Evolutionary conservation across 2,329 filamentous ascomycete genomes (phyloP), one percentile per base, ranked within the genome.

Genomic region (Penicillium sp.): DNA sequence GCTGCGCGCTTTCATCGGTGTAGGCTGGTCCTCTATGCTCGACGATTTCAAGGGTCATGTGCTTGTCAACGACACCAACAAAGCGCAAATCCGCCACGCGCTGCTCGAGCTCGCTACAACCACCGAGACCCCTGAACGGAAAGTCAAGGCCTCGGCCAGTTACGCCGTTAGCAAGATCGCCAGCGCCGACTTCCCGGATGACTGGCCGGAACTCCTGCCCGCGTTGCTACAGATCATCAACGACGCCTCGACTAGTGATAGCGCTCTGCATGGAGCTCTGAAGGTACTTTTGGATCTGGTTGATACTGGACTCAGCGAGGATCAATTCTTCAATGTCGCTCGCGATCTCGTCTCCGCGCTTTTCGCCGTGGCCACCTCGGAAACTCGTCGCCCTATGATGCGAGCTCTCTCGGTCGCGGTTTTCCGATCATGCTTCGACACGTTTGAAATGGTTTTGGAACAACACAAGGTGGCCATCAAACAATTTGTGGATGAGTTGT

Each of bases 371-470:
- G 90, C 92, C 13, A 80, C 89, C 50, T 89, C 89, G 68, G 83
- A 88, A 53, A 80, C 80, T 55, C 84, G 89, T 62, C 91, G 89
- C 67, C 81, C 88, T 9, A 84, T 84, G 53, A 78, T 96, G 52
- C 84, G 94, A 55, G 90, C 91, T 27, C 79, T 97, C 61, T 89
- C 94, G 35, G 87, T 97, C 38, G 90, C 88, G 36, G 89, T 96
- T 51, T 96, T 97, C 78, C 84, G 90, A 51, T 85, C 85, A 44
- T 96, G 90, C 73, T 95, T 99, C 70, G 91, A 97, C 69, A 89
- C 94, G 50, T 83, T 99, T 76, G 91, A 97, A 74, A 95, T 96
- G 83, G 89, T 97, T 60, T 88, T 96, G 79, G 92, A 96, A 61
- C 90, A 95, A 62, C 89, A 97, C 73, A 89, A 89, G 65, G 81